phyloP scores from a whole-genome alignment of 805 yeast species.

The Saturnispora dispora region DNA sequence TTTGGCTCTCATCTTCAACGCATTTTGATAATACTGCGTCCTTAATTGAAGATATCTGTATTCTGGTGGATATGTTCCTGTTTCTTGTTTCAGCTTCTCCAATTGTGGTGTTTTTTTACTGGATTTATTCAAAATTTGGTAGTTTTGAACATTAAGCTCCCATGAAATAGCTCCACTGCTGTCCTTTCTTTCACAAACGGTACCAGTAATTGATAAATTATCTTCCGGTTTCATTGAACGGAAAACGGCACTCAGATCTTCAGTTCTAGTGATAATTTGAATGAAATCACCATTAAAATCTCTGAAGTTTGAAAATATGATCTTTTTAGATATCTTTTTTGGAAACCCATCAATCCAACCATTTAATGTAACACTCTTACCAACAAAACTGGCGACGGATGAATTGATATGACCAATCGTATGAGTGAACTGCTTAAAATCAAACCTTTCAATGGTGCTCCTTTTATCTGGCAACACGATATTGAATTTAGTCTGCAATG shows the following conservation, averaged over 20 bases:
- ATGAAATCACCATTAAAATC: conserved; percentile 60
- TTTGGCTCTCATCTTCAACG: conserved; percentile 47
- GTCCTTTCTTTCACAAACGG: conserved; percentile 24
- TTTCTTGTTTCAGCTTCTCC: conserved; percentile 44
- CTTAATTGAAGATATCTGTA: conserved; percentile 77
- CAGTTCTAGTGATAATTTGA: conserved; percentile 45
- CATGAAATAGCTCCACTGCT: conserved; percentile 25
- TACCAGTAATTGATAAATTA: conserved; percentile 59
- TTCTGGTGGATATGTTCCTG: conserved; percentile 64
- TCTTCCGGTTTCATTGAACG: conserved; percentile 61
- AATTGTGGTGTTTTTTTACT: conserved; percentile 56
- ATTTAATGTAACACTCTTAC: conserved; percentile 40
- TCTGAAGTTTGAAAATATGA: conserved; percentile 67
- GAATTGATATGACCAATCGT: conserved; percentile 18
- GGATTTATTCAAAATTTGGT: conserved; percentile 55
- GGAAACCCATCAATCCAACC: conserved; percentile 86
- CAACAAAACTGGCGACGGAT: conserved; percentile 6
- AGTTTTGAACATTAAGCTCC: conserved; percentile 48
- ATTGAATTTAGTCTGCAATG: not conserved
- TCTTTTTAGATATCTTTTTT: conserved; percentile 49
- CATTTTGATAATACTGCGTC: conserved; percentile 43
- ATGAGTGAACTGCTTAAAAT: conserved; percentile 23
- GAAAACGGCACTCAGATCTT: conserved; percentile 29
- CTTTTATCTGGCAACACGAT: conserved; percentile 16
- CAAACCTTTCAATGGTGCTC: conserved; percentile 20